Base-by-base conservation (phyloP, 441 rosid species). In the Populus tomentosa region DNA sequence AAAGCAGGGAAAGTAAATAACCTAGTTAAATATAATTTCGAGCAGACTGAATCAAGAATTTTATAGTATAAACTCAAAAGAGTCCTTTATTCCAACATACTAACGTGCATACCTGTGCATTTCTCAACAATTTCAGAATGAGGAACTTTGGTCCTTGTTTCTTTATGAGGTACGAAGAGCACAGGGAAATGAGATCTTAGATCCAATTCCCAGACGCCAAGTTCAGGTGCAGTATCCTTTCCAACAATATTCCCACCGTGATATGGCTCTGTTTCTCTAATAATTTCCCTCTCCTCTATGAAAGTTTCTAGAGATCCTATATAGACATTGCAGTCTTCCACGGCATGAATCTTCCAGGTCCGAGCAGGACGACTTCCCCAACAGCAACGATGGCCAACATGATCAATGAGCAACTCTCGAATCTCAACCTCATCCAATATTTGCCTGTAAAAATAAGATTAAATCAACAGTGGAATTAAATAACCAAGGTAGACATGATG, bases 331-430 rank as follows among this genome's bases (percentile, higher is more conserved):
- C 99, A 96, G 87, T 91, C 99, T 83, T 96, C 99, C 7, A 94
- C 78, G 0, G 93, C 83, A 42, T 69, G 91, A 84, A 94, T 94
- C 88, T 86, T 96, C 98, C 99, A 96, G 4, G 95, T 88, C 53
- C 99, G 91, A 87, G 99, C 96, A 30, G 97, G 99, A 76, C 90
- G 96, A 76, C 99, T 96, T 78, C 99, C 99, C 98, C 98, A 94
- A 86, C 98, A 94, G 72, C 98, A 96, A 71, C 92, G 94, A 78
- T 94, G 99, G 53, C 97, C 98, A 18, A 96, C 90, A 79, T 92
- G 97, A 81, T 96, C 98, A 72, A 96, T 89, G 30, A 96, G 98
- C 83, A 96, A 86, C 82, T 92, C 98, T 67, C 96, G 86, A 79
- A 94, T 94, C 83, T 94, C 98, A 70, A 94, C 90, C 86, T 91